Base-by-base conservation (phyloP, 1,284 basidiomycete species). In the Gymnopus androsaceus region DNA sequence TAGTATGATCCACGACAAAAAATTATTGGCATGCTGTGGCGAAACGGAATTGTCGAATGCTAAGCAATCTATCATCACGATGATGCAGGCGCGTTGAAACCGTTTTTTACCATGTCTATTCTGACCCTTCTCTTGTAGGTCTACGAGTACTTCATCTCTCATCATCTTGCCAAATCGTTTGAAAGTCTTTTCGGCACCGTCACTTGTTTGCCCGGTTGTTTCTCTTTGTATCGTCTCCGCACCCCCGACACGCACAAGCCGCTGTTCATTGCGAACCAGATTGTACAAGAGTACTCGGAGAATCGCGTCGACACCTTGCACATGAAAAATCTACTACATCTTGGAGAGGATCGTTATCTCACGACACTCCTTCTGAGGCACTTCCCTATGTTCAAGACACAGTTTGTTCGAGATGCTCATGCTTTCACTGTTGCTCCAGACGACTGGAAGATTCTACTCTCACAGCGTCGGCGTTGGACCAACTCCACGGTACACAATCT, bases 401-500 rank as follows among this genome's bases (percentile, higher is more conserved):
- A 95, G 68, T 98, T 98, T 67, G 85, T 95, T 28, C 85, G 92
- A 15, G 95, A 98, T 68, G 95, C 95, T 1, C 89, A 94, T 68
- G 95, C 95, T 1, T 92, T 81, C 68, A 96, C 93, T 0, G 90
- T 96, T 28, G 94, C 94, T 5, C 94, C 94, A 0, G 92, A 94
- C 64, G 89, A 93, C 64, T 98, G 94, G 93, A 88, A 88, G 68
- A 89, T 99, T 44, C 74, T 99, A 61, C 78, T 99, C n/a, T 97
- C 94, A 9, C 96, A 99, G 72, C 88, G 95, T 76, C 90, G 95
- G 77, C 90, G 95, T 66, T 99, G 97, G 97, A 99, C 99, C 76
- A 99, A 99, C 77, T 98, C 95, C 36, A 99, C 96, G 0, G 88
- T 99, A 30, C 96, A 99, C 78, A 99, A 99, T 71, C 76, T 99